A percentile compares a stretch with the other conserved stretches of the same genome.
Conservation (phyloP, 106 monocot genomes). For the Dendrobium catenatum region DNA sequence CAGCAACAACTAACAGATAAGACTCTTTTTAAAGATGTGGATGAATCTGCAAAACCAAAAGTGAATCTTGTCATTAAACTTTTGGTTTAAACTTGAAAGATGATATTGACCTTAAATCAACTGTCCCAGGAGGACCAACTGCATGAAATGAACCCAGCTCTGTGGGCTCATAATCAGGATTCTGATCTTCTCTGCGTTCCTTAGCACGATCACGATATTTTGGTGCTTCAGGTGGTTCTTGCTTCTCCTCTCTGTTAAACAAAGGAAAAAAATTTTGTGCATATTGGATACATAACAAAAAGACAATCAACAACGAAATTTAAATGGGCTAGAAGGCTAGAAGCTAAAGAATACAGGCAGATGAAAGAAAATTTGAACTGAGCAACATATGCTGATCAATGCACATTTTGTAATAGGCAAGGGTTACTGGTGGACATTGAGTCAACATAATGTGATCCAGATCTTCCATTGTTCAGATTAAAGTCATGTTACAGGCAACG, state of each 20-base stretch:
- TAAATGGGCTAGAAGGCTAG: not conserved
- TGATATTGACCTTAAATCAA: slow-evolving; percentile 54
- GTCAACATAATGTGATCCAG: not conserved
- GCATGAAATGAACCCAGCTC: slow-evolving; percentile 94
- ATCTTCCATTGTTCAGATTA: not conserved
- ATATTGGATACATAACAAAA: not conserved
- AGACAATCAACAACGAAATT: not conserved
- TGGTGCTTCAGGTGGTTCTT: slow-evolving; percentile 70
- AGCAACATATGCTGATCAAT: not conserved
- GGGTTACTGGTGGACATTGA: not conserved
- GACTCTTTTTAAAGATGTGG: not conserved
- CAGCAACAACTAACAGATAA: slow-evolving; percentile 1
- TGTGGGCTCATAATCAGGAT: slow-evolving; percentile 94
- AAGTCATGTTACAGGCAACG: not conserved
- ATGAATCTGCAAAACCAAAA: not conserved
- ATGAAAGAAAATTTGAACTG: not conserved
- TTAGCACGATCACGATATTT: slow-evolving; percentile 97
- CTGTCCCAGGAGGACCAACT: slow-evolving; percentile 86
- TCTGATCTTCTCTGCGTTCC: slow-evolving; percentile 95
- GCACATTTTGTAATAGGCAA: not conserved
- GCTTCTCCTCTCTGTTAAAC: slow-evolving; percentile 78
- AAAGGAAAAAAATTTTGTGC: not conserved
- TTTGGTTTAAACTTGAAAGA: not conserved
- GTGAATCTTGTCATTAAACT: not conserved
- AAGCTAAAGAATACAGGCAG: not conserved